A percentile compares a stretch with the other conserved stretches of the same genome.
These are phyloP conservation scores for Nannochloropsis salina DNA, from an alignment of 108 stramenopile species.

Conservation along the genomic window DNA sequence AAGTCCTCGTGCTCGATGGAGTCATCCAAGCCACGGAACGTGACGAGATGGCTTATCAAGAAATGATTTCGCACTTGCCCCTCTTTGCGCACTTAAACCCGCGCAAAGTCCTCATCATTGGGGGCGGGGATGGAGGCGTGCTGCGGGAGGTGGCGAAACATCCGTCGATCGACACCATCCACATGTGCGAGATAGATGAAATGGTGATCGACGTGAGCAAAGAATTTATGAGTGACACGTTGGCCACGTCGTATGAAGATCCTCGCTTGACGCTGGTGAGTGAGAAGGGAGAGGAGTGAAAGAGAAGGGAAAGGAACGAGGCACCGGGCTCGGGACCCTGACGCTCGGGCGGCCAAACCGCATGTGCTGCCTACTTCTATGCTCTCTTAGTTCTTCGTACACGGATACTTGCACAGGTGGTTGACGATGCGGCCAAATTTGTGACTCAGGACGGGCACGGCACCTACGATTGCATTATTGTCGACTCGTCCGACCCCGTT, in stretches of 20 bases:
- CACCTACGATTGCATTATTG: constrained; percentile 74
- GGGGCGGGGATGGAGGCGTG: constrained; percentile 96
- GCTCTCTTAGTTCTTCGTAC: neutral
- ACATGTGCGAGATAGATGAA: constrained; percentile 87
- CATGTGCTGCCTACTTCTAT: too few species aligned
- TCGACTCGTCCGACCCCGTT: constrained; percentile 80
- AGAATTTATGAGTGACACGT: constrained; percentile 63
- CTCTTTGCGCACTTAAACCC: constrained; percentile 72
- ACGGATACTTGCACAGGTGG: neutral
- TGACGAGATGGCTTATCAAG: constrained; percentile 93
- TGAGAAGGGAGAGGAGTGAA: neutral
- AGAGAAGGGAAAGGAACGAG: neutral
- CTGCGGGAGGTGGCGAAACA: constrained; percentile 85
- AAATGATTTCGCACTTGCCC: constrained; percentile 94
- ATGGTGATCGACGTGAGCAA: constrained; percentile 66
- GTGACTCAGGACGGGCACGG: constrained; percentile 69
- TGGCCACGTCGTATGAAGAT: constrained; percentile 85
- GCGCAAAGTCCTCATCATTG: constrained; percentile 78
- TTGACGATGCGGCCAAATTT: constrained; percentile 58
- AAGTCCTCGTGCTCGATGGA: constrained; percentile 90
- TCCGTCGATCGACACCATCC: constrained; percentile 69
- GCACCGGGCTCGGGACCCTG: constrained; percentile 20
- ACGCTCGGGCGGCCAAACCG: neutral
- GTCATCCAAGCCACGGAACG: constrained; percentile 86
- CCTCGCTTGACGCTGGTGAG: constrained; percentile 35